A percentile compares a stretch with the other conserved stretches of the same genome.
Conservation (phyloP, 352 stramenopile genomes). For the Pythium rhizo-oryzae region DNA sequence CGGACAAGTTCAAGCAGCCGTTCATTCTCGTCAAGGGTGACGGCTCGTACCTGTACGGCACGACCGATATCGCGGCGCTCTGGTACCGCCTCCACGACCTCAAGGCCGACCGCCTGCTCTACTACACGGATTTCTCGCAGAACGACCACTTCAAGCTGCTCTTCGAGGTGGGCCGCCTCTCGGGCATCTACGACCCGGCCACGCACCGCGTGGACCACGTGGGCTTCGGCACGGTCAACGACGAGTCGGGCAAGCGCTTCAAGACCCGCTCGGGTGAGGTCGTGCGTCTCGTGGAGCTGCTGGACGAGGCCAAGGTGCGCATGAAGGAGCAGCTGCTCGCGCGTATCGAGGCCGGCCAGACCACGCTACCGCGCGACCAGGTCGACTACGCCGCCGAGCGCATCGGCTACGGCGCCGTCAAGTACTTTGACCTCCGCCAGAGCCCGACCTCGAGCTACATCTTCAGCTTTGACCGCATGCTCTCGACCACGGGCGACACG, state of each 20-base stretch:
- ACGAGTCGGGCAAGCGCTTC: constrained; percentile 93
- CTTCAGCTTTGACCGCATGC: constrained; percentile 99
- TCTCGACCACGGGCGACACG: constrained; percentile 99
- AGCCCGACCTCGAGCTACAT: constrained; percentile 98
- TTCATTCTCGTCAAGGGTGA: constrained; percentile 89
- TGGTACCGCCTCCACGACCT: constrained; percentile 87
- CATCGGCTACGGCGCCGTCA: constrained; percentile 99
- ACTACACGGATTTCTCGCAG: constrained; percentile 90
- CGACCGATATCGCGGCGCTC: constrained; percentile 84
- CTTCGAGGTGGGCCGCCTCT: constrained; percentile 81
- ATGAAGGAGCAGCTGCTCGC: constrained; percentile 95
- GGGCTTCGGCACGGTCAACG: constrained; percentile 87
- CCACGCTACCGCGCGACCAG: constrained; percentile 87
- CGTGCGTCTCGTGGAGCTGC: constrained; percentile 98
- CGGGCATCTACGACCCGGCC: constrained; percentile 71
- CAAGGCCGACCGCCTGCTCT: constrained; percentile 81
- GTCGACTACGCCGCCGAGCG: constrained; percentile 93
- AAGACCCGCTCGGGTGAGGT: constrained; percentile 99
- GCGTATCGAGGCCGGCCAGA: constrained; percentile 93
- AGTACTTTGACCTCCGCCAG: constrained; percentile 99
- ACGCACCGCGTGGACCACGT: constrained; percentile 89
- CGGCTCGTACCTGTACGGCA: constrained; percentile 85
- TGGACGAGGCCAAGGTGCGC: constrained; percentile 96
- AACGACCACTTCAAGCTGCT: constrained; percentile 88
- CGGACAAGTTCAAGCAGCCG: constrained; percentile 87